A percentile compares a stretch with the other conserved stretches of the same genome.
phyloP scores from a whole-genome alignment of 2,329 filamentous ascomycete species.

The Metarhizium brunneum region DNA sequence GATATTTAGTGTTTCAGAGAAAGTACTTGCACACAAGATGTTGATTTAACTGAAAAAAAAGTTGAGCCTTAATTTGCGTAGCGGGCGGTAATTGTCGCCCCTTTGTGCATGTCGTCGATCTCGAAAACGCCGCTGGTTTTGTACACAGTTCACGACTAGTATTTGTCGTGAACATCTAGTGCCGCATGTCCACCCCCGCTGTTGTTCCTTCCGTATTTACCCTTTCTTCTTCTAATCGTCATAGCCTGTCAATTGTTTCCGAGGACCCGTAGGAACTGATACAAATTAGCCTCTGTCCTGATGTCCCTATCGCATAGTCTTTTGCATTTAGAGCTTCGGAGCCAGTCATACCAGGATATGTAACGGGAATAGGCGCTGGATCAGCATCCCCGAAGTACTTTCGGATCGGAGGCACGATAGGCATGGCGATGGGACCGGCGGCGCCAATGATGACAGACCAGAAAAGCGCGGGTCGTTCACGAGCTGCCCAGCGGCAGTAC shows the following conservation, averaged over 20 bases:
- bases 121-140: slow-evolving; percentile 5
- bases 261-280: slow-evolving; percentile 47
- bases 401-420: slow-evolving; percentile 66
- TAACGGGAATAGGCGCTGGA: slow-evolving; percentile 66
- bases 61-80: not conserved
- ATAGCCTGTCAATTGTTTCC: slow-evolving; percentile 51
- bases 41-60: not conserved
- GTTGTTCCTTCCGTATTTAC: slow-evolving; percentile 4
- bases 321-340: not conserved
- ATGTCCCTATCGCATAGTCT: not conserved
- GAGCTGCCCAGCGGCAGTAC: slow-evolving; percentile 81
- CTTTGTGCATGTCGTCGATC: not conserved
- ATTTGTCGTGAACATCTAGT: not conserved
- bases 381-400: slow-evolving; percentile 63
- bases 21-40: not conserved
- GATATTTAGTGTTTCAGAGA: not conserved
- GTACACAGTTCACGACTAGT: slow-evolving; percentile 3
- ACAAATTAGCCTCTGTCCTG: slow-evolving; percentile 1
- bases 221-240: slow-evolving; percentile 37
- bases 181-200: not conserved
- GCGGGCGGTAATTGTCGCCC: not conserved
- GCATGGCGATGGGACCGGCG: slow-evolving; percentile 60
- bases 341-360: slow-evolving; percentile 72
- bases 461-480: slow-evolving; percentile 86
- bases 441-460: slow-evolving; percentile 71